A percentile compares a stretch with the other conserved stretches of the same genome.
These are phyloP conservation scores for Parmales sp. DNA, from an alignment of 108 stramenopile genomes.

Conservation along the genomic window DNA sequence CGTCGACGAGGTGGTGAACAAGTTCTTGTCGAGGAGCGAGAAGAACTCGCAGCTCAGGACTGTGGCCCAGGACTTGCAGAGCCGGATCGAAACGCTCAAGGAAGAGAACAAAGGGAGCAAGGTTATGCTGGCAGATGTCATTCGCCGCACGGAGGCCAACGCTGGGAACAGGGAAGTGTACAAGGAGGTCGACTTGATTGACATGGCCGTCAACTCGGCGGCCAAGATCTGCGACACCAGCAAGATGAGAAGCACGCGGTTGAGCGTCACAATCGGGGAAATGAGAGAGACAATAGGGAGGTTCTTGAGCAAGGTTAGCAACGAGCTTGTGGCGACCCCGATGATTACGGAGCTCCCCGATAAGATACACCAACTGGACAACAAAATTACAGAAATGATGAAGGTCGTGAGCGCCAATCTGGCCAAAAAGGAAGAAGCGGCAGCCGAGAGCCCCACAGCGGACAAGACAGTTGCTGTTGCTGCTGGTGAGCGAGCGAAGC, in stretches of 20 bases:
- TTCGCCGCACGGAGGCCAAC: constrained; percentile 7
- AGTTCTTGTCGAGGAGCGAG: constrained; percentile 20
- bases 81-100: constrained; percentile 23
- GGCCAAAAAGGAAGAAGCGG: not conserved
- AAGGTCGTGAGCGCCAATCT: constrained; percentile 20
- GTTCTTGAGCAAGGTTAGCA: constrained; percentile 30
- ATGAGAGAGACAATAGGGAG: constrained; percentile 29
- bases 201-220: constrained; percentile 23
- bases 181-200: constrained; percentile 31
- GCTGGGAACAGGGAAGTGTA: constrained; percentile 32
- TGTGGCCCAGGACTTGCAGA: constrained; percentile 24
- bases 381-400: constrained; percentile 31
- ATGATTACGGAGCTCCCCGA: constrained; percentile 24
- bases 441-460: not conserved
- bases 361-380: constrained; percentile 26
- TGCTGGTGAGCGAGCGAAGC: too few relatives aligned
- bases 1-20: constrained; percentile 31
- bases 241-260: constrained; percentile 22
- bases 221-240: constrained; percentile 32
- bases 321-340: not conserved
- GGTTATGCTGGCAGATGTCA: constrained; percentile 16
- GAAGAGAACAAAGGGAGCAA: constrained; percentile 22
- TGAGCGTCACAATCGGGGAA: constrained; percentile 23
- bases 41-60: constrained; percentile 24
- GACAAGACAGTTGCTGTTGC: too few relatives aligned